Evolutionary conservation across 2,329 filamentous ascomycete species (phyloP).

Genomic region (Epichloe brachyelytri): DNA sequence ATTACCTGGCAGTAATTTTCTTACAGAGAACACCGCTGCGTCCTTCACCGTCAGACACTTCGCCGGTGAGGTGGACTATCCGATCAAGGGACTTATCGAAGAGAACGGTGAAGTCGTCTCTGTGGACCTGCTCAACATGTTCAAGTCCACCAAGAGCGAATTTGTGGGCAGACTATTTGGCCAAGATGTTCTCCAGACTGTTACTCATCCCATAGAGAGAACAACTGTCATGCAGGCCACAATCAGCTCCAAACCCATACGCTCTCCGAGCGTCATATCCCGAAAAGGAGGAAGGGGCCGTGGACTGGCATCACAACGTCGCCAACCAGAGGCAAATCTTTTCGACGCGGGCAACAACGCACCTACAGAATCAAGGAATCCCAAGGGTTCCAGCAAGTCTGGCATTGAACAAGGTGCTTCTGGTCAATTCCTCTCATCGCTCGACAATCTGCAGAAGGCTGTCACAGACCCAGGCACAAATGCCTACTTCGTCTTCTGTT

Average conservation of each 20-base stretch:
- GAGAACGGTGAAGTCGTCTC: slow-evolving; percentile 95
- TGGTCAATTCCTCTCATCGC: slow-evolving; percentile 76
- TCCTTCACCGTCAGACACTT: slow-evolving; percentile 90
- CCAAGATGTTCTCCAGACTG: slow-evolving; percentile 86
- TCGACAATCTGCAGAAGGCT: slow-evolving; percentile 85
- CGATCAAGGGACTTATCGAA: slow-evolving; percentile 73
- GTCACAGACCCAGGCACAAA: slow-evolving; percentile 75
- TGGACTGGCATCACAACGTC: slow-evolving; percentile 23
- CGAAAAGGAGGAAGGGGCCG: slow-evolving; percentile 47
- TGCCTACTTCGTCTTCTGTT: slow-evolving; percentile 88
- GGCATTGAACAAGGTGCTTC: slow-evolving; percentile 68
- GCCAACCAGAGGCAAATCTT: slow-evolving; percentile 24
- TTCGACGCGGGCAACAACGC: slow-evolving; percentile 16
- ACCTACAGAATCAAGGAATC: slow-evolving; percentile 26
- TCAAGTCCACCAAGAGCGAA: slow-evolving; percentile 74
- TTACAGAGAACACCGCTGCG: slow-evolving; percentile 66
- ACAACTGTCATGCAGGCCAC: slow-evolving; percentile 90
- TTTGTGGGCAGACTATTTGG: slow-evolving; percentile 87
- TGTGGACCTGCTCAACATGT: slow-evolving; percentile 87
- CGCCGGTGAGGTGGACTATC: slow-evolving; percentile 92
- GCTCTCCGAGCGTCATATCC: slow-evolving; percentile 84
- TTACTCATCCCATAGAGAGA: slow-evolving; percentile 85
- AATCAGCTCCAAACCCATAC: slow-evolving; percentile 87
- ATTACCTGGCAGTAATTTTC: slow-evolving; percentile 79
- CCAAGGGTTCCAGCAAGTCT: slow-evolving; percentile 19